Evolutionary conservation across 1,139 yeast species (phyloP).

Genomic region (Blastobotrys elegans): DNA sequence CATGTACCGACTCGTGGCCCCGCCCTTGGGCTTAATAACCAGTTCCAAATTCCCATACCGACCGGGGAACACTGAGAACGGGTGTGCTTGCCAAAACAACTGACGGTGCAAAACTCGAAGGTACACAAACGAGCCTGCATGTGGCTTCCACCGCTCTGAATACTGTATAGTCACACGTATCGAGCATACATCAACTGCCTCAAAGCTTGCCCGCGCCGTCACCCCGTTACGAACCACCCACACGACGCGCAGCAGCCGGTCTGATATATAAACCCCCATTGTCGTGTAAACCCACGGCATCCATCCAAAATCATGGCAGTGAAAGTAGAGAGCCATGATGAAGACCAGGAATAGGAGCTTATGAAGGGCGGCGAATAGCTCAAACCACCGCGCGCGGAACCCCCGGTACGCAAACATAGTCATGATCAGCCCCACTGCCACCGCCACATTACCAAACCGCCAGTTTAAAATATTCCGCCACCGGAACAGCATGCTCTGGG

Average conservation of each 20-base stretch:
- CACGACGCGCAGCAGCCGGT: slow-evolving; percentile 35
- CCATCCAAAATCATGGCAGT: slow-evolving; percentile 46
- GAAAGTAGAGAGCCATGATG: slow-evolving; percentile 39
- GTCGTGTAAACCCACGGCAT: slow-evolving; percentile 41
- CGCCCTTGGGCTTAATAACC: slow-evolving; percentile 33
- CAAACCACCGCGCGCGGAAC: slow-evolving; percentile 40
- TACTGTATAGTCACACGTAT: slow-evolving; percentile 27
- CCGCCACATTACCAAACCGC: slow-evolving; percentile 41
- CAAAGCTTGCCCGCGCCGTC: slow-evolving; percentile 35
- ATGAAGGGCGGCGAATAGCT: slow-evolving; percentile 36
- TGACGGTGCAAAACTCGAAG: slow-evolving; percentile 43
- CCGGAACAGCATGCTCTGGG: slow-evolving; percentile 35
- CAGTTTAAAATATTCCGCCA: slow-evolving; percentile 43
- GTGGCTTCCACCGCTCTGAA: slow-evolving; percentile 36
- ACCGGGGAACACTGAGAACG: slow-evolving; percentile 49
- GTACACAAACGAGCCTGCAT: slow-evolving; percentile 56
- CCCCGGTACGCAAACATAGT: slow-evolving; percentile 17
- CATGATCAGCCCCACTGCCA: slow-evolving; percentile 23
- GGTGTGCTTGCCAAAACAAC: slow-evolving; percentile 58
- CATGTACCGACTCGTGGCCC: slow-evolving; percentile 22
- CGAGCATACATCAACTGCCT: slow-evolving; percentile 24
- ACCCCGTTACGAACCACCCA: slow-evolving; percentile 40
- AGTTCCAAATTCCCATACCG: slow-evolving; percentile 24
- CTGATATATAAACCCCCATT: slow-evolving; percentile 37
- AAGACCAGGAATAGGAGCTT: slow-evolving; percentile 39